Conservation (phyloP, 305 asterid species). For the Withania somnifera region DNA sequence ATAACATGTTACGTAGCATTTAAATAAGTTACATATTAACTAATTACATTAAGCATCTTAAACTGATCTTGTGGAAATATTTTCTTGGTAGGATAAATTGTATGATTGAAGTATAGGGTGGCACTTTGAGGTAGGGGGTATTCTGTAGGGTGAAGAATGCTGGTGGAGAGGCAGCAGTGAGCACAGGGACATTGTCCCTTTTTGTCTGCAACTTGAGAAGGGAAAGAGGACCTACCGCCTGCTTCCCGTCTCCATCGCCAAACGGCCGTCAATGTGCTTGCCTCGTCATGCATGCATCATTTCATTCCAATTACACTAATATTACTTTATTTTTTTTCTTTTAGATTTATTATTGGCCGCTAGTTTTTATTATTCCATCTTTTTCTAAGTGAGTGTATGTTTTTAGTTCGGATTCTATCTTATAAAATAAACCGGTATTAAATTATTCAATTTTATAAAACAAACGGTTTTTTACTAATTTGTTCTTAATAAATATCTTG, state of each 20-base stretch:
- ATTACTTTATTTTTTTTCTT: background rate
- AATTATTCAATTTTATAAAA: no score
- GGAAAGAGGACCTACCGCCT: background rate
- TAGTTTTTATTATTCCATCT: background rate
- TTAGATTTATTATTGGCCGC: background rate
- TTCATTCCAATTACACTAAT: background rate
- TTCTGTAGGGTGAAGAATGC: background rate
- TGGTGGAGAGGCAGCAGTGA: background rate
- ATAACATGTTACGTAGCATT: background rate
- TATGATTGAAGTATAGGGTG: background rate
- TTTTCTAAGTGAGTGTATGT: no score
- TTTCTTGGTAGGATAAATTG: background rate
- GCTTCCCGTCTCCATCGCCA: background rate
- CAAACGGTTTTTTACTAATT: no score
- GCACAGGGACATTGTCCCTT: background rate
- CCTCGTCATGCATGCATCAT: background rate
- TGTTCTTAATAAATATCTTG: no score
- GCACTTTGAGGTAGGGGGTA: background rate
- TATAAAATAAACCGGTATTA: no score
- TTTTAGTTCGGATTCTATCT: no score
- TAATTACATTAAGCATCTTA: background rate
- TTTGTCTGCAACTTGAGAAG: background rate
- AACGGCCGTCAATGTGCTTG: background rate
- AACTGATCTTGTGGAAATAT: background rate
- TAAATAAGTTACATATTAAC: no score